These are phyloP conservation scores for Mucor sp. DNA, from an alignment of 371 early-diverging fungal species.

Conservation along the genomic window DNA sequence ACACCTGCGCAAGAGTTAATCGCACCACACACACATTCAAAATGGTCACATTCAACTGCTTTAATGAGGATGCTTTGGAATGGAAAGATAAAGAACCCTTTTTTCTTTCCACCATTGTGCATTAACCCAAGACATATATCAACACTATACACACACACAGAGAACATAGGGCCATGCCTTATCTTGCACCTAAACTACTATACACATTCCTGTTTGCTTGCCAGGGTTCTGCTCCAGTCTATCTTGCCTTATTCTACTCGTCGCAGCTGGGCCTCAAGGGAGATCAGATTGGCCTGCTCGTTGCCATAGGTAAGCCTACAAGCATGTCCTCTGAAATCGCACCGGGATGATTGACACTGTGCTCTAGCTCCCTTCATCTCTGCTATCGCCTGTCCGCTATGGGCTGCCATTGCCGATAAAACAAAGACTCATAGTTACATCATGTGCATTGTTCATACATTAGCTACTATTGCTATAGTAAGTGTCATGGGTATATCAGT, in stretches of 20 bases:
- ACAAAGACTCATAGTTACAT: conserved; percentile 53
- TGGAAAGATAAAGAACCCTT: background rate
- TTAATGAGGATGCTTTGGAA: background rate
- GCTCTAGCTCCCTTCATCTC: conserved; percentile 52
- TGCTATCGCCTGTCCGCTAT: conserved; percentile 55
- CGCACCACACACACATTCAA: no score
- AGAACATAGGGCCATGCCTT: conserved; percentile 37
- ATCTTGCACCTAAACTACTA: conserved; percentile 52
- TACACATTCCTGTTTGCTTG: conserved; percentile 56
- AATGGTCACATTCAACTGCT: background rate
- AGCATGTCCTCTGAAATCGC: background rate
- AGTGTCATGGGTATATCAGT: conserved; percentile 57
- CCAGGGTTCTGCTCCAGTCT: conserved; percentile 56
- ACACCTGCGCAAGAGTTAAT: no score
- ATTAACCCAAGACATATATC: background rate
- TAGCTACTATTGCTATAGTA: conserved; percentile 53
- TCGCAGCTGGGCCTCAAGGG: conserved; percentile 49
- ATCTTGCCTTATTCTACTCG: conserved; percentile 50
- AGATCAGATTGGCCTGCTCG: conserved; percentile 54
- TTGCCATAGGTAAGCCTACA: conserved; percentile 48
- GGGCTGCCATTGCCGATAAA: conserved; percentile 54
- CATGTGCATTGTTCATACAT: conserved; percentile 54
- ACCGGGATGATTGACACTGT: background rate
- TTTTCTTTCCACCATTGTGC: background rate
- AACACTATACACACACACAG: background rate